These are phyloP conservation scores for Aspergillus avenaceus DNA, from an alignment of 495 filamentous ascomycete genomes.

Conservation along the genomic window DNA sequence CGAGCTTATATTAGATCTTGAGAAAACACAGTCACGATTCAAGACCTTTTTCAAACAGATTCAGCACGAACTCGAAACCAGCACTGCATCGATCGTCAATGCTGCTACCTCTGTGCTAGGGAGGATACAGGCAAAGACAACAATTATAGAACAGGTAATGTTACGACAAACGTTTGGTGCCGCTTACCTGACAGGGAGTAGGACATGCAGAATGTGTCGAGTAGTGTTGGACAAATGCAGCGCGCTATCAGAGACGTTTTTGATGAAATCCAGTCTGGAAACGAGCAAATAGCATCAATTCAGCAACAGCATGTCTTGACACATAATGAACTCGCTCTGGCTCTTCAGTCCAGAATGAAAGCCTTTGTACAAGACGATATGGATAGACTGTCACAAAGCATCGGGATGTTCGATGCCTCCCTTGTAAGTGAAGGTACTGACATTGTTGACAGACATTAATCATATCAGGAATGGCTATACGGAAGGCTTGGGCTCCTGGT, in stretches of 20 bases:
- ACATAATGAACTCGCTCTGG: constrained; percentile 28
- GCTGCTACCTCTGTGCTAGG: constrained; percentile 19
- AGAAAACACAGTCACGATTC: constrained; percentile 25
- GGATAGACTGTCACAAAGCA: constrained; percentile 19
- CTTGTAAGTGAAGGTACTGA: constrained; percentile 17
- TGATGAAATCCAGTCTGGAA: constrained; percentile 27
- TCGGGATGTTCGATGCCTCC: constrained; percentile 29
- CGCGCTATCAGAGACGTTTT: constrained; percentile 26
- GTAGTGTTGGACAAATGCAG: constrained; percentile 27
- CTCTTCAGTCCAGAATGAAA: constrained; percentile 22
- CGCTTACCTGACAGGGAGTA: constrained; percentile 17
- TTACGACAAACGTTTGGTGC: background rate
- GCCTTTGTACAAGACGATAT: constrained; percentile 25
- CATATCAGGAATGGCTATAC: constrained; percentile 28
- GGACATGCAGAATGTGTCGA: constrained; percentile 31
- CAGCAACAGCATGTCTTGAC: constrained; percentile 22
- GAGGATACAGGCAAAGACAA: constrained; percentile 20
- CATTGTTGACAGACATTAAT: background rate
- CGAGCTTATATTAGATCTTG: constrained; percentile 31
- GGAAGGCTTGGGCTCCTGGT: constrained; percentile 24
- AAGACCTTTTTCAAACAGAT: constrained; percentile 23
- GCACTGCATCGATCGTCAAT: constrained; percentile 16
- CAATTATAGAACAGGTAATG: constrained; percentile 31
- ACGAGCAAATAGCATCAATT: constrained; percentile 17
- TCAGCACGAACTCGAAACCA: constrained; percentile 26